Evolutionary conservation across 176 grass and related monocot species (phyloP).

Genomic region (Oryza longistaminata): DNA sequence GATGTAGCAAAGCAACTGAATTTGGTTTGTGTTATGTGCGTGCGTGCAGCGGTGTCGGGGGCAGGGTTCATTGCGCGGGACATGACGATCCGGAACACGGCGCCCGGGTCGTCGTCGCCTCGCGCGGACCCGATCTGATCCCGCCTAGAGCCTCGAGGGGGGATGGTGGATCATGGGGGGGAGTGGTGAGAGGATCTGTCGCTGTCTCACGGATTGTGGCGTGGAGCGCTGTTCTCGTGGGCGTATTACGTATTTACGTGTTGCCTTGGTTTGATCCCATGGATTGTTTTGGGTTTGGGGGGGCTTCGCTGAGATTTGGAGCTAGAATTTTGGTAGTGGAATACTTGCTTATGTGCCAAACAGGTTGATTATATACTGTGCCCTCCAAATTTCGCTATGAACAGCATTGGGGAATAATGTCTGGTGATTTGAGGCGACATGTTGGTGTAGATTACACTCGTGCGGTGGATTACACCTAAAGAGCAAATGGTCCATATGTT

Average conservation of each 20-base stretch:
- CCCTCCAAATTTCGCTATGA: not conserved
- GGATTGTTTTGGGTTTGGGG: no score
- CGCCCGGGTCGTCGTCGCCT: not conserved
- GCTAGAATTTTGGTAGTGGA: not conserved
- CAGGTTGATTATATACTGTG: not conserved
- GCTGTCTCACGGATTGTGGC: not conserved
- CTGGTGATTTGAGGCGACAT: not conserved
- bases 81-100: constrained; percentile 83
- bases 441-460: not conserved
- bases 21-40: not conserved
- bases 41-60: constrained; percentile 59
- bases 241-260: no score
- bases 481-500: not conserved
- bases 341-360: not conserved
- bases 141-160: not conserved
- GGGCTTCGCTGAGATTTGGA: not conserved
- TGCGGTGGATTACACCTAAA: not conserved
- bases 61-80: constrained; percentile 72
- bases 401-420: not conserved
- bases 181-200: not conserved
- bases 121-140: not conserved
- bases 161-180: not conserved
- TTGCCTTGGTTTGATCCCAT: not conserved
- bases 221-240: not conserved
- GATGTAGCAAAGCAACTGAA: no score